Evolutionary conservation across 164 flowering plant species (phyloP).

Genomic region (Nymphaea thermarum): DNA sequence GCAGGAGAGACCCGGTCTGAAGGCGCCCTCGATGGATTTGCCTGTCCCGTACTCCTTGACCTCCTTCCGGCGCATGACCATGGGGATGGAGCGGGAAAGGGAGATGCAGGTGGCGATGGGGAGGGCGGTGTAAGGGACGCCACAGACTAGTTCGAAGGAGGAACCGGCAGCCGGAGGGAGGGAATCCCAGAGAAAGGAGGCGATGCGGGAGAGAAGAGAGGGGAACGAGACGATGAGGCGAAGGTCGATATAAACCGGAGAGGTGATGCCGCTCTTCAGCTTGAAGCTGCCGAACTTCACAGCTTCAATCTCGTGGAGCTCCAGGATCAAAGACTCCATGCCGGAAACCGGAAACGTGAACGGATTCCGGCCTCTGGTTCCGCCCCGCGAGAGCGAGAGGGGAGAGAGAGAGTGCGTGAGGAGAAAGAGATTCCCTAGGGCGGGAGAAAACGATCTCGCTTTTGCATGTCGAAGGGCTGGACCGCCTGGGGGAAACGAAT

Average conservation of each 20-base stretch:
- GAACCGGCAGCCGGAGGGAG: conserved; percentile 25
- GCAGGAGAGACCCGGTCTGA: conserved; percentile 31
- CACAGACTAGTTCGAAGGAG: conserved; percentile 59
- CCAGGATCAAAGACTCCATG: conserved; percentile 67
- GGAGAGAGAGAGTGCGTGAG: too few species aligned
- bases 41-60: conserved; percentile 78
- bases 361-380: not conserved
- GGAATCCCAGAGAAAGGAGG: conserved; percentile 46
- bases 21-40: conserved; percentile 72
- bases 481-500: too few species aligned
- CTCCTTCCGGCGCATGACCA: conserved; percentile 95
- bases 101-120: conserved; percentile 88
- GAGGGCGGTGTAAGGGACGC: conserved; percentile 95
- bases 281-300: conserved; percentile 88
- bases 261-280: conserved; percentile 83
- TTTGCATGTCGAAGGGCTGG: too few species aligned
- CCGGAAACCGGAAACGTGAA: too few species aligned
- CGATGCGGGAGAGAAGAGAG: conserved; percentile 57
- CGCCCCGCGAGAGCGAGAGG: not conserved
- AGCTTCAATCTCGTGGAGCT: conserved; percentile 84
- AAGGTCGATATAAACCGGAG: conserved; percentile 95
- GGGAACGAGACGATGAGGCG: conserved; percentile 95
- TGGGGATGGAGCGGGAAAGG: conserved; percentile 42
- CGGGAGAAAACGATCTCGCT: too few species aligned
- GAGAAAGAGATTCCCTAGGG: too few species aligned